phyloP scores from a whole-genome alignment of 306 rosid genomes.

The Cicer yamashitae region DNA sequence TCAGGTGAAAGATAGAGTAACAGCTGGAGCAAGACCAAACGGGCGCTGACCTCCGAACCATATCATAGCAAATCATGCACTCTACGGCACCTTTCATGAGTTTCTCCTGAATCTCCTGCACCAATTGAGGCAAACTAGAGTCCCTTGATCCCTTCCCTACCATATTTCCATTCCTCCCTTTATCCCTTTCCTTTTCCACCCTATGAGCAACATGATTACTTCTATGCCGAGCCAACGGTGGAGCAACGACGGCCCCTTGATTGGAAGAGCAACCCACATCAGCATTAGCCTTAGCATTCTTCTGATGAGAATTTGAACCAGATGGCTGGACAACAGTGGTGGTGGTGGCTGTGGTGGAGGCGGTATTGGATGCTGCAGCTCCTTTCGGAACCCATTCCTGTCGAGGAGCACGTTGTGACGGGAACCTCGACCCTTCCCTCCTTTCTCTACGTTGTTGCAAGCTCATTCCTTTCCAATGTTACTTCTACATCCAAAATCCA shows the following conservation, averaged over 20 bases:
- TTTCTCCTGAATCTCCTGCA: conserved; percentile 92
- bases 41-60: conserved; percentile 83
- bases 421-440: conserved; percentile 63
- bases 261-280: conserved; percentile 34
- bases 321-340: conserved; percentile 28
- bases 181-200: conserved; percentile 51
- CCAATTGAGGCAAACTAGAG: conserved; percentile 77
- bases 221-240: conserved; percentile 30
- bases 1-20: conserved; percentile 82
- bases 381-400: conserved; percentile 79
- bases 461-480: conserved; percentile 55
- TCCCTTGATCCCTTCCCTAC: conserved; percentile 48
- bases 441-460: conserved; percentile 54
- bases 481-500: conserved; percentile 41
- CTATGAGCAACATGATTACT: conserved; percentile 40
- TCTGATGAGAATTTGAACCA: conserved; percentile 1
- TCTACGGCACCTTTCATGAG: conserved; percentile 72
- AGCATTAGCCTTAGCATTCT: conserved; percentile 7
- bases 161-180: conserved; percentile 53
- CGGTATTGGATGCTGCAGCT: conserved; percentile 21
- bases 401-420: conserved; percentile 52
- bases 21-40: conserved; percentile 93
- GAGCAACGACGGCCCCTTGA: conserved; percentile 31
- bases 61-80: conserved; percentile 95
- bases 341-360: not conserved